These are phyloP conservation scores for Fusarium coffeatum DNA, from an alignment of 2,329 filamentous ascomycete species.

Conservation along the genomic window DNA sequence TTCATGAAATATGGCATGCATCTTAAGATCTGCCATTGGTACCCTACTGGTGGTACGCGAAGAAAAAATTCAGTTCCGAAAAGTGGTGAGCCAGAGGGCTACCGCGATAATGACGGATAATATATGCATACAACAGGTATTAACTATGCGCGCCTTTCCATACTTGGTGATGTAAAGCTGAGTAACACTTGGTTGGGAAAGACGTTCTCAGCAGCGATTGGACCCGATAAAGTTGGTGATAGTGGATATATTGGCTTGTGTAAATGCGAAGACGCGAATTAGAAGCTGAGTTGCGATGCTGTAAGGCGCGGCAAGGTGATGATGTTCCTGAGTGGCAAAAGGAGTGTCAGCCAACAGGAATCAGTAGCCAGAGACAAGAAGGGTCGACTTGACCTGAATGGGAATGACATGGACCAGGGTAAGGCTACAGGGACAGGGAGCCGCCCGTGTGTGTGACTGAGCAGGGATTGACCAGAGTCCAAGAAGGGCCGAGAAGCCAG, in stretches of 20 bases:
- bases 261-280: constrained; percentile 33
- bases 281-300: constrained; percentile 20
- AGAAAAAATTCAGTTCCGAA: not conserved
- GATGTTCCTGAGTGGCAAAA: constrained; percentile 40
- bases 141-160: not conserved
- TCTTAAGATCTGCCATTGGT: constrained; percentile 22
- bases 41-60: not conserved
- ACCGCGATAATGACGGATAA: constrained; percentile 11
- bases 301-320: constrained; percentile 19
- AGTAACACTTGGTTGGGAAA: constrained; percentile 23
- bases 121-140: constrained; percentile 7
- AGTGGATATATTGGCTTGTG: constrained; percentile 18
- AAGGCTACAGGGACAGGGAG: constrained; percentile 1
- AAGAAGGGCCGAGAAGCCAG: constrained; percentile 47
- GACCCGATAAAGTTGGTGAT: constrained; percentile 25
- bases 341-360: constrained; percentile 20
- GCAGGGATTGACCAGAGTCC: constrained; percentile 23
- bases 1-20: constrained; percentile 16
- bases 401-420: constrained; percentile 31
- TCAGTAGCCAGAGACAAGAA: constrained; percentile 9
- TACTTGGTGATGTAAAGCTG: constrained; percentile 7
- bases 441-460: constrained; percentile 30
- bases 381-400: constrained; percentile 17
- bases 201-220: constrained; percentile 28
- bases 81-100: not conserved